phyloP scores from a whole-genome alignment of 805 yeast species.

The Yueomyces sinensis region DNA sequence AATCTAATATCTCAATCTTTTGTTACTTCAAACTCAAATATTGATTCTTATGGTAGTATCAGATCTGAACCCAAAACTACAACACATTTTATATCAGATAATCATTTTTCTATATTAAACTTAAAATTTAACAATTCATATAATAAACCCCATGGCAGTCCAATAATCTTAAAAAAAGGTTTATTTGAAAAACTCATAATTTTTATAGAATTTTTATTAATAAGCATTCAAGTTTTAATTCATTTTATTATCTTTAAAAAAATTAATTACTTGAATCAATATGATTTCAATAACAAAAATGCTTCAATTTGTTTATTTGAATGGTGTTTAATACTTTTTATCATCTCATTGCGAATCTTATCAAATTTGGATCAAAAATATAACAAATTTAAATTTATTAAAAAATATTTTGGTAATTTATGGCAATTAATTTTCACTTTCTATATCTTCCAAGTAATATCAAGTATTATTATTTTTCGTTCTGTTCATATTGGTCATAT shows the following conservation, averaged over 20 bases:
- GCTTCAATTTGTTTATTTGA: too few species aligned
- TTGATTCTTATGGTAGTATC: too few species aligned
- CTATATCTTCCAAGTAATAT: constrained; percentile 33
- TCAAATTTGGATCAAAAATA: too few species aligned
- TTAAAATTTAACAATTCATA: constrained; percentile 40
- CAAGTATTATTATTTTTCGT: constrained; percentile 40
- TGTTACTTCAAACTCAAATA: too few species aligned
- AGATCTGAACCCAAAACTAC: too few species aligned
- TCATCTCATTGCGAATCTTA: too few species aligned
- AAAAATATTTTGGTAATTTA: constrained; percentile 34
- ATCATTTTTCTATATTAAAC: constrained; percentile 53
- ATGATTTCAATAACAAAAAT: too few species aligned
- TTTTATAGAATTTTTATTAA: constrained; percentile 33
- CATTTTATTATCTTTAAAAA: constrained; percentile 7
- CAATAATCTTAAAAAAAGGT: constrained; percentile 35
- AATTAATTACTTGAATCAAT: too few species aligned
- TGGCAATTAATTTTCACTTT: constrained; percentile 48
- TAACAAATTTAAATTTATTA: too few species aligned
- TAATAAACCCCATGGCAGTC: constrained; percentile 48
- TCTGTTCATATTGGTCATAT: constrained; percentile 40
- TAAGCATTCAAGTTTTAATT: constrained; percentile 28
- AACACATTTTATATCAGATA: constrained; percentile 27
- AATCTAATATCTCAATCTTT: too few species aligned
- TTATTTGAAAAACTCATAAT: constrained; percentile 42
- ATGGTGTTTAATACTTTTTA: too few species aligned